A percentile compares a stretch with the other conserved stretches of the same genome.
These are phyloP conservation scores for Serendipita vermifera DNA, from an alignment of 768 basidiomycete genomes.

Conservation along the genomic window DNA sequence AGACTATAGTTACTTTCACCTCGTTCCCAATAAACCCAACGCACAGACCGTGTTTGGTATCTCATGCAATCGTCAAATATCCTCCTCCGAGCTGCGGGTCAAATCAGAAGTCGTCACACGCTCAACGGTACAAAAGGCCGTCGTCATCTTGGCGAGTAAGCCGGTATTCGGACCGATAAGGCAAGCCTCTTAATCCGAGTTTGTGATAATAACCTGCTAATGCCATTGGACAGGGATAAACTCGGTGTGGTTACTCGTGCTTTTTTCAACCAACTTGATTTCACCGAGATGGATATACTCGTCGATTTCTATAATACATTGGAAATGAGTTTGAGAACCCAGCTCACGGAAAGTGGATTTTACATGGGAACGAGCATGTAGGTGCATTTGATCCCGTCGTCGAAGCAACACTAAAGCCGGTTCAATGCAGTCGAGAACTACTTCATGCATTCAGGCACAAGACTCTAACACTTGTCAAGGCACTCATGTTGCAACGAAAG, in stretches of 20 bases:
- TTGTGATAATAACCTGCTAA: slow-evolving; percentile 3
- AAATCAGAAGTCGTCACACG: slow-evolving; percentile 77
- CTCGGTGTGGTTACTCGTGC: slow-evolving; percentile 89
- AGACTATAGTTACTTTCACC: slow-evolving; percentile 94
- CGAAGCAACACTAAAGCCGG: not conserved
- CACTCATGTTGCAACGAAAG: slow-evolving; percentile 84
- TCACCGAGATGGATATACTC: slow-evolving; percentile 75
- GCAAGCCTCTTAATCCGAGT: slow-evolving; percentile 26
- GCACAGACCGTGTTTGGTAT: slow-evolving; percentile 89
- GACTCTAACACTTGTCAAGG: slow-evolving; percentile 86
- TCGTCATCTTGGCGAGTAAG: slow-evolving; percentile 83
- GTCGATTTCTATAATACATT: slow-evolving; percentile 73
- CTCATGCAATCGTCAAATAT: slow-evolving; percentile 93
- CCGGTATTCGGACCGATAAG: slow-evolving; percentile 91
- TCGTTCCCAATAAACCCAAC: slow-evolving; percentile 57
- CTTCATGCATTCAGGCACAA: slow-evolving; percentile 89
- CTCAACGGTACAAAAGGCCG: slow-evolving; percentile 93
- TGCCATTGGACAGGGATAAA: slow-evolving; percentile 48
- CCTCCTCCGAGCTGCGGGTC: slow-evolving; percentile 61
- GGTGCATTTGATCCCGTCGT: not conserved
- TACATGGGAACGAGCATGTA: slow-evolving; percentile 70
- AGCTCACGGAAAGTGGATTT: slow-evolving; percentile 82
- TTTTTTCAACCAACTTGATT: slow-evolving; percentile 82
- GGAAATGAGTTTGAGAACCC: slow-evolving; percentile 58
- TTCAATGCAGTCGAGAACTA: slow-evolving; percentile 60